Evolutionary conservation across 495 filamentous ascomycete species (phyloP), one percentile per base, ranked within the genome.

Genomic region (Sordaria brevicollis): DNA sequence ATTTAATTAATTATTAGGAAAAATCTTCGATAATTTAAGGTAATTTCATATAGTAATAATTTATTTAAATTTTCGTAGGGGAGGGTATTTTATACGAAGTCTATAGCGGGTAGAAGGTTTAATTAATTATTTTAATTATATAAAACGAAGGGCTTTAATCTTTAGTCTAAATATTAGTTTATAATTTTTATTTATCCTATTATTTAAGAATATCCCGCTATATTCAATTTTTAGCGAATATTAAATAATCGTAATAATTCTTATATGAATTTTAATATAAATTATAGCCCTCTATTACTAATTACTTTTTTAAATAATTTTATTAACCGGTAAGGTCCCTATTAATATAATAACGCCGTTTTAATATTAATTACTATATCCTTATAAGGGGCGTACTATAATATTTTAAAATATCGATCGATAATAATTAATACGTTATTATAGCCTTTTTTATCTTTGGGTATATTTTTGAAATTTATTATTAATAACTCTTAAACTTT

Each of bases 391-490:
- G 13, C 13, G 13, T 4, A 37, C 35, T 2, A 37, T 11, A 11
- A 37, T 9, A 37, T 9, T 4, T 37, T 37, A 11, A 4, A 37
- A 37, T 11, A 37, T 37, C 35, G 10, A 11, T 37, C 35, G 10
- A 37, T 2, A 0, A 37, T 37, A 4, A 37, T 3, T 1, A 41
- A 7, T 7, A 4, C 35, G n/a, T 71, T 71, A 35, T 71, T 36
- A 35, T 13, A 67, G 17, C 67, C 66, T 9, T 39, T 35, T 15
- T 66, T 68, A 36, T 65, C 43, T 29, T 65, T 68, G 7, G 49
- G 70, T 35, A 68, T 68, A 11, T 33, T 39, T 15, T 71, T 71
- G 35, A 71, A 71, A 15, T 71, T 43, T 8, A 71, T 33, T 13
- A 66, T 35, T 3, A 68, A 3, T 19, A 21, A 65, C n/a, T 65